These are phyloP conservation scores for Biancaea sappan DNA, from an alignment of 306 rosid species.

Conservation along the genomic window DNA sequence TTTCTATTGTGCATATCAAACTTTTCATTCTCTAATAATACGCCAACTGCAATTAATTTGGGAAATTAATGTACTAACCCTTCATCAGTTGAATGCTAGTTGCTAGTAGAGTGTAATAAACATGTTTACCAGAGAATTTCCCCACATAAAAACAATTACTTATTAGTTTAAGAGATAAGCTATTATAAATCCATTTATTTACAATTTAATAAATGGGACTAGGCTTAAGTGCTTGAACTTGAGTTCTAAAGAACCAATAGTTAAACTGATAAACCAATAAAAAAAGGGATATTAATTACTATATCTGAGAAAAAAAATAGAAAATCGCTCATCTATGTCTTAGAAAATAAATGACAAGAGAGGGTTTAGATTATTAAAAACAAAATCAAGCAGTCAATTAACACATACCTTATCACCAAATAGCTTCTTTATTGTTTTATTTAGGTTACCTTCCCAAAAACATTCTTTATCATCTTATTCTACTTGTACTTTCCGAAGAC, in stretches of 20 bases:
- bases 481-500: background rate
- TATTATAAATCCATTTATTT: background rate
- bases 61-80: background rate
- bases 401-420: background rate
- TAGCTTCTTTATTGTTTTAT: background rate
- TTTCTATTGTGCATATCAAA: too few species aligned
- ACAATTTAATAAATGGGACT: too few species aligned
- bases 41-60: background rate
- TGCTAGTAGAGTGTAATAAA: background rate
- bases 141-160: background rate
- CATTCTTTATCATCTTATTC: background rate
- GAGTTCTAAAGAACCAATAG: too few species aligned
- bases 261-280: too few species aligned
- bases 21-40: background rate
- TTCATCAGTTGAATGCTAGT: background rate
- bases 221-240: too few species aligned
- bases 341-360: too few species aligned
- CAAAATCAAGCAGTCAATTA: background rate
- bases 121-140: background rate
- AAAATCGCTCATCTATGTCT: background rate
- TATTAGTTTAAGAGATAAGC: background rate
- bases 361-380: background rate
- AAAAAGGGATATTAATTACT: background rate
- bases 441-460: background rate
- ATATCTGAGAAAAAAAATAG: too few species aligned